Conservation (phyloP, 164 flowering plant species). For the Vitis riparia region DNA sequence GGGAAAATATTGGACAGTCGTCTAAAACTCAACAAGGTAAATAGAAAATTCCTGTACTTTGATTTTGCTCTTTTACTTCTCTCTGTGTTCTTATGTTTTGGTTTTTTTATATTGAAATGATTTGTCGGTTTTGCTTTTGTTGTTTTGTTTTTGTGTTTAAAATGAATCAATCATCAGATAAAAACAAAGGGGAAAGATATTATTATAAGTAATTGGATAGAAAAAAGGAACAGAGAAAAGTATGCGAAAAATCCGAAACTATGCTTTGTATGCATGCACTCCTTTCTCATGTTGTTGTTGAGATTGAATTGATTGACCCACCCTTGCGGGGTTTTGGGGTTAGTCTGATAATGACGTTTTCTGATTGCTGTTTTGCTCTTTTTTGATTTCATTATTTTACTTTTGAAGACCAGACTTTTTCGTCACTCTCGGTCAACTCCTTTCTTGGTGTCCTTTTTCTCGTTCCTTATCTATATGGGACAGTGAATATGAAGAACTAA, state of each 20-base stretch:
- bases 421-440: constrained; percentile 1
- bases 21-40: constrained; percentile 81
- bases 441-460: neutral
- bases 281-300: constrained; percentile 13
- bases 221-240: neutral
- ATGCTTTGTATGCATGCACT: constrained; percentile 22
- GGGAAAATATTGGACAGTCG: constrained; percentile 70
- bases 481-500: no score
- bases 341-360: constrained; percentile 33
- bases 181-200: constrained; percentile 5
- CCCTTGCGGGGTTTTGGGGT: constrained; percentile 27
- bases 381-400: neutral
- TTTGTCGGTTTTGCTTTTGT: neutral
- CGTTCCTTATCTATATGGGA: no score
- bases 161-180: constrained; percentile 24
- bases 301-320: constrained; percentile 29
- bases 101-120: neutral
- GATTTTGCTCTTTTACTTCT: neutral
- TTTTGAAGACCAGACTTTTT: no score
- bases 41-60: neutral
- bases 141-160: constrained; percentile 6
- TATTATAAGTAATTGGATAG: neutral
- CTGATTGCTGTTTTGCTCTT: constrained; percentile 9
- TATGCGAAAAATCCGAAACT: constrained; percentile 9
- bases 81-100: neutral